Evolutionary conservation across 768 basidiomycete genomes (phyloP).

Genomic region (Trametes punicea): DNA sequence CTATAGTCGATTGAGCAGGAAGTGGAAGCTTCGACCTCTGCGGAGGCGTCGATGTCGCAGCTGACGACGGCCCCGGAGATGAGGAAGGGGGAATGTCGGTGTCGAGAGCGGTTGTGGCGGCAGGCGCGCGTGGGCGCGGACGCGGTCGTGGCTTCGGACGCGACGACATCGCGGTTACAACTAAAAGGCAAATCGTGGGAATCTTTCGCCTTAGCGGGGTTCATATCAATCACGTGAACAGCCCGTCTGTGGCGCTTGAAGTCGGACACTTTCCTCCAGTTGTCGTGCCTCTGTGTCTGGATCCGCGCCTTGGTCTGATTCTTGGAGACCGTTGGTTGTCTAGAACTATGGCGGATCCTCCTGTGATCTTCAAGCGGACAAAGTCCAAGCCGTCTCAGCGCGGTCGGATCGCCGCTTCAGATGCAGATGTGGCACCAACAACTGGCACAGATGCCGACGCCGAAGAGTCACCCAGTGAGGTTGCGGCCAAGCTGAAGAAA

Average conservation of each 20-base stretch:
- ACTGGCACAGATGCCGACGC: conserved; percentile 29
- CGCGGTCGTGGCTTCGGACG: conserved; percentile 35
- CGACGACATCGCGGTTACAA: conserved; percentile 31
- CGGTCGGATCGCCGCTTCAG: conserved; percentile 33
- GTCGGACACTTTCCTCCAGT: neutral
- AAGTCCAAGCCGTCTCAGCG: conserved; percentile 39
- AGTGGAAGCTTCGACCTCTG: conserved; percentile 7
- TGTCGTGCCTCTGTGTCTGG: no score
- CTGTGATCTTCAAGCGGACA: conserved; percentile 44
- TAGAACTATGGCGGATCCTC: conserved; percentile 28
- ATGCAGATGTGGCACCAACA: conserved; percentile 21
- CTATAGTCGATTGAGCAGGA: conserved; percentile 15
- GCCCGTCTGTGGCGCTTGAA: conserved; percentile 1
- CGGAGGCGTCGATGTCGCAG: conserved; percentile 7
- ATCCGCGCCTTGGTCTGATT: neutral
- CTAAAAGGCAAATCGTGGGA: conserved; percentile 26
- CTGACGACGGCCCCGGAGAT: conserved; percentile 12
- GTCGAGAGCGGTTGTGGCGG: conserved; percentile 4
- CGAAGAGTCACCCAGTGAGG: conserved; percentile 54
- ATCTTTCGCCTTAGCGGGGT: conserved; percentile 20
- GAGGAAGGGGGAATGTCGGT: conserved; percentile 15
- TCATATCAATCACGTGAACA: conserved; percentile 12
- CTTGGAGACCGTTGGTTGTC: no score
- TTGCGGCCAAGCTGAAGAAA: conserved; percentile 68
- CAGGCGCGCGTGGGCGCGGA: conserved; percentile 40